Conservation (phyloP, 139 green algal genomes). For the Monoraphidium neglectum region DNA sequence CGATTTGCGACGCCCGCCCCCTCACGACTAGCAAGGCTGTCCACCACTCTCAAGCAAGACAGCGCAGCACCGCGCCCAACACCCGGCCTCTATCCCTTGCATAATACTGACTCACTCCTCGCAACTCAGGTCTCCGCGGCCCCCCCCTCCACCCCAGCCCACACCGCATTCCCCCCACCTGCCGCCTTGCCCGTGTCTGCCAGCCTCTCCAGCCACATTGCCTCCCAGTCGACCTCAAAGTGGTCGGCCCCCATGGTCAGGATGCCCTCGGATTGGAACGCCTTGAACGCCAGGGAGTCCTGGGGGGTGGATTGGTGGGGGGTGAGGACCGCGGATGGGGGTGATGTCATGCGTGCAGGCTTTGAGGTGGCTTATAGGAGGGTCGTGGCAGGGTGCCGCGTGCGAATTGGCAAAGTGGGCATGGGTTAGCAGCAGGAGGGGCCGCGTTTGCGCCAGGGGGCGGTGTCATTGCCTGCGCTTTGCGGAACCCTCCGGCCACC, state of each 20-base stretch:
- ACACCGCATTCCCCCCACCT: background rate
- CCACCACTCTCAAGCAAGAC: too few relatives aligned
- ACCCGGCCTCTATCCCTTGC: too few relatives aligned
- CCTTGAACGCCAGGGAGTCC: slow-evolving; percentile 27
- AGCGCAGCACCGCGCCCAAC: too few relatives aligned
- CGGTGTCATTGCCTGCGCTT: background rate
- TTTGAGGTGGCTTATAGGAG: background rate
- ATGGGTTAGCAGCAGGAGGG: background rate
- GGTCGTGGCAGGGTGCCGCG: background rate
- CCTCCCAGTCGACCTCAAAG: slow-evolving; percentile 15
- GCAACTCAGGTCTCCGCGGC: too few relatives aligned
- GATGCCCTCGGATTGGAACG: slow-evolving; percentile 25
- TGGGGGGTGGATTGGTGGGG: background rate
- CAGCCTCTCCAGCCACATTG: slow-evolving; percentile 4
- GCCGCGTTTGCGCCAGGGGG: background rate
- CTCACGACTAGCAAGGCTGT: too few relatives aligned
- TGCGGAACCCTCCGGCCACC: background rate
- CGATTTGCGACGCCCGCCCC: too few relatives aligned
- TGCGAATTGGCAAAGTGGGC: background rate
- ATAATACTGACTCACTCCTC: too few relatives aligned
- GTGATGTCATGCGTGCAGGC: background rate
- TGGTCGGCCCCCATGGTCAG: slow-evolving; percentile 29
- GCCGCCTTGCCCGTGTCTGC: background rate
- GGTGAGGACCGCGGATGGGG: background rate
- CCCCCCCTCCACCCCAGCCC: background rate